A percentile compares a stretch with the other conserved stretches of the same genome.
Conservation (phyloP, 2,329 filamentous ascomycete genomes). For the Claviceps capensis region DNA sequence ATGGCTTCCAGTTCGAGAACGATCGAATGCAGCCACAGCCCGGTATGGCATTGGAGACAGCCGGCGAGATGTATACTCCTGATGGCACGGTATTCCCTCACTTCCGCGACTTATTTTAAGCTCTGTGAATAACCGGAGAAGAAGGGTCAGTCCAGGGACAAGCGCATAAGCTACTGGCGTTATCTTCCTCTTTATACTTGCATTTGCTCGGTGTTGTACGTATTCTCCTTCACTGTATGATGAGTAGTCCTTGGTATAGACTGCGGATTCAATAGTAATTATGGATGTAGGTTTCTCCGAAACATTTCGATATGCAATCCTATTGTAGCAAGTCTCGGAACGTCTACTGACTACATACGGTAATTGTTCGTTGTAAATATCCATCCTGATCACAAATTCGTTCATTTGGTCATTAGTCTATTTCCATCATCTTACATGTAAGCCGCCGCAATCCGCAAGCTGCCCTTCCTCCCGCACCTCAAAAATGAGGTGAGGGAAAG, state of each 20-base stretch:
- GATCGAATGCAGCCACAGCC: conserved; percentile 12
- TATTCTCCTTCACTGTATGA: too few relatives aligned
- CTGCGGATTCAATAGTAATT: too few relatives aligned
- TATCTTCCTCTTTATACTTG: neutral
- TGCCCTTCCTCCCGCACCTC: neutral
- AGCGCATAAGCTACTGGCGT: neutral
- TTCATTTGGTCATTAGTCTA: too few relatives aligned
- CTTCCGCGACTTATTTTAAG: conserved; percentile 24
- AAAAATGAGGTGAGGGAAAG: too few relatives aligned
- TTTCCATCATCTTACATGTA: too few relatives aligned
- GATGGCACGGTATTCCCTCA: conserved; percentile 24
- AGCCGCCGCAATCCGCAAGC: neutral
- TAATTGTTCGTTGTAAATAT: too few relatives aligned
- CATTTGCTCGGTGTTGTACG: neutral
- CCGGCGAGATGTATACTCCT: conserved; percentile 8
- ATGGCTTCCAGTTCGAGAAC: conserved; percentile 18
- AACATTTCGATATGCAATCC: too few relatives aligned
- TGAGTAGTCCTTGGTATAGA: too few relatives aligned
- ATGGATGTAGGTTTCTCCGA: too few relatives aligned
- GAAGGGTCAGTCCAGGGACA: neutral
- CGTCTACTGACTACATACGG: too few relatives aligned
- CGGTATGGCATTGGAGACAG: conserved; percentile 12
- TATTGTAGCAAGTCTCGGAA: too few relatives aligned
- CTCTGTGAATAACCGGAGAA: neutral
- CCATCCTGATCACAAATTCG: too few relatives aligned